Evolutionary conservation across 306 rosid genomes (phyloP).

Genomic region (Cicer bijugum): DNA sequence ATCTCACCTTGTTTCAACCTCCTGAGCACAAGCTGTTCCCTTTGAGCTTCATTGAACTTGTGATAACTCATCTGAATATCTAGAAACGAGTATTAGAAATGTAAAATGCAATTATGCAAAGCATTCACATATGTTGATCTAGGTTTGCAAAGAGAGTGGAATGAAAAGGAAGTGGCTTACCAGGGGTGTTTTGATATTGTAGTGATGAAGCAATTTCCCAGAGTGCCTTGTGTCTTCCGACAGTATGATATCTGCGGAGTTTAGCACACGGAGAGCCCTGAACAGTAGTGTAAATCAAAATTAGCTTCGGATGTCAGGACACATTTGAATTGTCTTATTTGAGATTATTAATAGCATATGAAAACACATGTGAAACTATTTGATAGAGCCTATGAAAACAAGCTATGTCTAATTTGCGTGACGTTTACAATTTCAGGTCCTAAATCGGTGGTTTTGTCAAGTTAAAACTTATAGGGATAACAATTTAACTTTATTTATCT

Average conservation of each 20-base stretch:
- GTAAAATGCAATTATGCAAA: slow-evolving; percentile 8
- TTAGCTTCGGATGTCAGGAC: background rate
- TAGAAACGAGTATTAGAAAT: slow-evolving; percentile 44
- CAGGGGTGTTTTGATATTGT: slow-evolving; percentile 81
- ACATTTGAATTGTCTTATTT: background rate
- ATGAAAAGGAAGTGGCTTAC: slow-evolving; percentile 48
- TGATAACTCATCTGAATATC: slow-evolving; percentile 86
- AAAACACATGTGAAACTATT: background rate
- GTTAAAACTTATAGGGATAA: too few species aligned
- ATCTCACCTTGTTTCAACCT: slow-evolving; percentile 86
- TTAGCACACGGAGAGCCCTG: slow-evolving; percentile 84
- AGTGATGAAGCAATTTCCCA: slow-evolving; percentile 82
- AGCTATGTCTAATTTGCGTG: background rate
- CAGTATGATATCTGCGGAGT: slow-evolving; percentile 79
- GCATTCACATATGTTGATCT: background rate
- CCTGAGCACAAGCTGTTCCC: slow-evolving; percentile 79
- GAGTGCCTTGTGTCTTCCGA: slow-evolving; percentile 97
- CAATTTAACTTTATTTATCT: too few species aligned
- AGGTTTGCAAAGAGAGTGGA: background rate
- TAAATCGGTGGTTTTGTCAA: too few species aligned
- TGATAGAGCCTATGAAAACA: background rate
- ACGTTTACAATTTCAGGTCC: too few species aligned
- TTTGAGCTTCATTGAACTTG: slow-evolving; percentile 84
- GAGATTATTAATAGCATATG: background rate
- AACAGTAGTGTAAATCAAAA: slow-evolving; percentile 1